Evolutionary conservation across 441 rosid genomes (phyloP), one percentile per base, ranked within the genome.

Genomic region (Arabidopsis lyrata): DNA sequence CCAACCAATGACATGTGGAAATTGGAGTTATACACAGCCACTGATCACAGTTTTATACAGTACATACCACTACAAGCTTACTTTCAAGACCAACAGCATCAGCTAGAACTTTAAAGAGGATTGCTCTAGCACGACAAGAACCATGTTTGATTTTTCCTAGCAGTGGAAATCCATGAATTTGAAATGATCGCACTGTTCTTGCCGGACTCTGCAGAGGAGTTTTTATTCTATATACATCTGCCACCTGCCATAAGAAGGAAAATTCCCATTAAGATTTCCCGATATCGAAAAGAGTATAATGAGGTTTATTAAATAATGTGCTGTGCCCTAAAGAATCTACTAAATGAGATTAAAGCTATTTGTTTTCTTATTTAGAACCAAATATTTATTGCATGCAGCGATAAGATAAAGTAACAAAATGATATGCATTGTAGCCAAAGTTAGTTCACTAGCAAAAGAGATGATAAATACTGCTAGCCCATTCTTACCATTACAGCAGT

Each of bases 21-120:
- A 65, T 12, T 47, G 56, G 18, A 57, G 27, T 16, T 27, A 52
- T 24, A 49, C 16, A 20, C 6, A 22, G 38, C 61, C 58, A 53
- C 6, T 24, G 50, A 72, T 35, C 74, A 70, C 16, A 31, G n/a
- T 53, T 49, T n/a, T 58, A 58, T 15, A 27, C 16, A 63, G 42
- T 59, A 66, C 90, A 85, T 86, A 95, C 98, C 98, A 86, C 82
- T 85, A 91, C 79, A 78, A 95, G 93, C 75, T 80, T 87, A 77
- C 95, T 88, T 81, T 91, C 87, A 78, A 90, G 79, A 69, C 91
- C 92, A 29, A 87, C 86, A 61, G 87, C 73, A 81, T 95, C 99
- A 39, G 98, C 97, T 77, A 95, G 82, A 77, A 88, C 93, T 80
- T 95, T 93, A 77, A 91, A 95, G 79, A 90, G 79, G 35, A 95